Evolutionary conservation across 257 asterid genomes (phyloP), one percentile per base, ranked within the genome.

Genomic region (Solanum tacnaense): DNA sequence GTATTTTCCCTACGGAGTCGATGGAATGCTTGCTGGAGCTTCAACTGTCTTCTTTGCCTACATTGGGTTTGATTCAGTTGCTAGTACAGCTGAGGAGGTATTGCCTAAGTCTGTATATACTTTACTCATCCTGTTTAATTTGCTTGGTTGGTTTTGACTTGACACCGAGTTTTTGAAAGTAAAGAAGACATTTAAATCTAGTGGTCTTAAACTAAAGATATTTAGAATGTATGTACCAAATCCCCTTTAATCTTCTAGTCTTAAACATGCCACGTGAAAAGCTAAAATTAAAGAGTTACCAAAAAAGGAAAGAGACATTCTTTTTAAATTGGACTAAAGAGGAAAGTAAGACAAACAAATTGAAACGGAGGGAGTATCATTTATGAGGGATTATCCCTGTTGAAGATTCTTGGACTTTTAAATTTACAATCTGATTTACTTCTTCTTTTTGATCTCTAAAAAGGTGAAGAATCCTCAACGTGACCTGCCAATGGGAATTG

Each of bases 11-110:
- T 97, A 88, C 44, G 99, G 99, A 73, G 98, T 92, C 23, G 94
- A 97, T 94, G 99, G 99, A 88, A 93, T 97, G 99, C 98, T 97
- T 91, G 98, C 99, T 87, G 99, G 99, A 81, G 98, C 99, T 84
- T 96, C 99, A 79, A 97, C 99, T 15, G 99, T 97, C 87, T 97
- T 96, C 92, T 97, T 97, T 92, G 97, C 99, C 16, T 97, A 85
- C 88, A 93, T 96, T 86, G 99, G 99, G 68, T 97, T 97, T 87
- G 99, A 97, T 92, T 92, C 98, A 62, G 99, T 97, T 85, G 99
- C 99, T 88, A 97, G 99, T 92, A 94, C 99, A 87, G 98, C 99
- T 21, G 99, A 97, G 93, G 99, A 97, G 98, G 99, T 95, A 90
- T 76, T 34, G 18, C 4, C 49, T 31, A 15, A 41, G 84, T 79